phyloP scores from a whole-genome alignment of 176 grass and related monocot species.

The Zea mays region Zm-B73-REFERENCE-NAM-5.0 NC_050103.1:130494001-130494500 shows the following conservation, averaged over 20 bases:
- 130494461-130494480: slow-evolving; percentile 91
- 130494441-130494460: slow-evolving; percentile 97
- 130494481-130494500: slow-evolving; percentile 71
- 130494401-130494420: slow-evolving; percentile 92
- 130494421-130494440: slow-evolving; percentile 32
- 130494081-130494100: slow-evolving; percentile 98
- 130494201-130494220: slow-evolving; percentile 99
- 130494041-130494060: slow-evolving; percentile 96
- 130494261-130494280: background rate
- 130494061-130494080: slow-evolving; percentile 99
- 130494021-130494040: slow-evolving; percentile 97
- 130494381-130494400: slow-evolving; percentile 83
- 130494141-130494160: slow-evolving; percentile 45
- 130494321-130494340: background rate
- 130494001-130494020: slow-evolving; percentile 99
- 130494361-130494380: background rate
- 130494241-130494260: slow-evolving; percentile 87
- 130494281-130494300: background rate
- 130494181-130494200: slow-evolving; percentile 90
- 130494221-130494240: slow-evolving; percentile 96
- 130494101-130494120: slow-evolving; percentile 79
- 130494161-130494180: slow-evolving; percentile 83
- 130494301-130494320: background rate
- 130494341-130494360: background rate
- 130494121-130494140: slow-evolving; percentile 87